Percentiles rank a stretch among this genome's conserved stretches.
Conservation (phyloP, 352 stramenopile species). For the Phytophthora kernoviae region DNA sequence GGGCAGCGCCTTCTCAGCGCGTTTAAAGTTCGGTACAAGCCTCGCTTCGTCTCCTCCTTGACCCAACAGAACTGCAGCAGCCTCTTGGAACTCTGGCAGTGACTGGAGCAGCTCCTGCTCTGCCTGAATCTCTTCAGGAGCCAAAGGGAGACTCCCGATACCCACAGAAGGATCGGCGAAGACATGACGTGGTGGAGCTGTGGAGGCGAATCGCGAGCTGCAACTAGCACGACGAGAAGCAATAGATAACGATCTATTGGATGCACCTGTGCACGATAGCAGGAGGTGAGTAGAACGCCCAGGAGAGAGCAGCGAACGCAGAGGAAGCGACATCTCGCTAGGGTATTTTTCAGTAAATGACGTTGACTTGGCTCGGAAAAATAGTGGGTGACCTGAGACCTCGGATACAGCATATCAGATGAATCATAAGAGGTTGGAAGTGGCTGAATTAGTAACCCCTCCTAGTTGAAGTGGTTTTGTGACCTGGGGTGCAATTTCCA, state of each 20-base stretch:
- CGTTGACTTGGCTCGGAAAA: conserved; percentile 6
- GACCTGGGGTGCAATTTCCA: too few species aligned
- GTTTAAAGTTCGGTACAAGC: conserved; percentile 52
- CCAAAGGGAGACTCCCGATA: conserved; percentile 67
- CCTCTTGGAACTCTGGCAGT: conserved; percentile 76
- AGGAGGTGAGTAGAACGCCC: conserved; percentile 10
- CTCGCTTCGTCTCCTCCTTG: conserved; percentile 38
- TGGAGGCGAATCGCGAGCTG: conserved; percentile 26
- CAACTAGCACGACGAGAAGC: conserved; percentile 16
- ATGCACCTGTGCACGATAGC: not conserved
- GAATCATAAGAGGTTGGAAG: conserved; percentile 13
- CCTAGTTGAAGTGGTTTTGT: too few species aligned
- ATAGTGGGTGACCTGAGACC: conserved; percentile 11
- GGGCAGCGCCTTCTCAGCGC: conserved; percentile 52
- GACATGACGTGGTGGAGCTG: conserved; percentile 45
- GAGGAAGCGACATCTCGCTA: conserved; percentile 24
- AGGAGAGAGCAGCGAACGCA: conserved; percentile 20
- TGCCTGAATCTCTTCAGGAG: conserved; percentile 66
- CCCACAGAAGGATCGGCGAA: conserved; percentile 60
- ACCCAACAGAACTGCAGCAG: conserved; percentile 55
- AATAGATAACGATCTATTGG: conserved; percentile 13
- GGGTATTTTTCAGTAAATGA: conserved; percentile 5
- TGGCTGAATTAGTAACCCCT: not conserved
- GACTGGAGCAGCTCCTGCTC: conserved; percentile 66
- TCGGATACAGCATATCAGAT: conserved; percentile 11